Percentiles rank a stretch among this genome's conserved stretches.
These are phyloP conservation scores for Penicillium crystallinum DNA, from an alignment of 495 filamentous ascomycete genomes.

Conservation along the genomic window DNA sequence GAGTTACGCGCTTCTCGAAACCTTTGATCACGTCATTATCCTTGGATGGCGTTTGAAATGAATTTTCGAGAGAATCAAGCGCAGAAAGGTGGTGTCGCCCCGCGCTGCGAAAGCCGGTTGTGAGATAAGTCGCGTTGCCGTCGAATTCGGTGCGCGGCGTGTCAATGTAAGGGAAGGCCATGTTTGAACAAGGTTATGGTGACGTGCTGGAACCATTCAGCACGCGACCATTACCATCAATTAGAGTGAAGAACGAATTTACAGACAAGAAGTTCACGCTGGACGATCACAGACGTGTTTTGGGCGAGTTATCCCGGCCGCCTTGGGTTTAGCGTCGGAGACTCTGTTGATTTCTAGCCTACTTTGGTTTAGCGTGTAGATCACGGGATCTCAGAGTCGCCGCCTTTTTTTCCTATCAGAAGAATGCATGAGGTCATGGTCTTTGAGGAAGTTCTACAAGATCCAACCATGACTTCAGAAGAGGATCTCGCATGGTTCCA, in stretches of 20 bases:
- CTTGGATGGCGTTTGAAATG: constrained; percentile 80
- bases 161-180: constrained; percentile 58
- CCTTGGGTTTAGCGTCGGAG: constrained; percentile 12
- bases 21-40: constrained; percentile 66
- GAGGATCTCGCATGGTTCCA: constrained; percentile 48
- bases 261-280: not conserved
- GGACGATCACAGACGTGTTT: constrained; percentile 33
- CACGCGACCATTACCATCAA: constrained; percentile 28
- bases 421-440: constrained; percentile 36
- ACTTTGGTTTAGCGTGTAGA: constrained; percentile 26
- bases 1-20: constrained; percentile 65
- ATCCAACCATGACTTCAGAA: constrained; percentile 37
- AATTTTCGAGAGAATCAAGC: constrained; percentile 75
- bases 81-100: constrained; percentile 51
- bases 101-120: constrained; percentile 48
- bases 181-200: constrained; percentile 20
- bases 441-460: constrained; percentile 5
- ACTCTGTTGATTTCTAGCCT: constrained; percentile 46
- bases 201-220: constrained; percentile 18
- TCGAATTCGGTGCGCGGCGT: constrained; percentile 70
- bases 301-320: constrained; percentile 21
- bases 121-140: constrained; percentile 75
- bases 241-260: constrained; percentile 1
- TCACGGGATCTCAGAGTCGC: constrained; percentile 25
- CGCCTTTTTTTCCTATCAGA: constrained; percentile 22